These are phyloP conservation scores for Pisolithus thermaeus DNA, from an alignment of 1,284 basidiomycete genomes.

Conservation along the genomic window DNA sequence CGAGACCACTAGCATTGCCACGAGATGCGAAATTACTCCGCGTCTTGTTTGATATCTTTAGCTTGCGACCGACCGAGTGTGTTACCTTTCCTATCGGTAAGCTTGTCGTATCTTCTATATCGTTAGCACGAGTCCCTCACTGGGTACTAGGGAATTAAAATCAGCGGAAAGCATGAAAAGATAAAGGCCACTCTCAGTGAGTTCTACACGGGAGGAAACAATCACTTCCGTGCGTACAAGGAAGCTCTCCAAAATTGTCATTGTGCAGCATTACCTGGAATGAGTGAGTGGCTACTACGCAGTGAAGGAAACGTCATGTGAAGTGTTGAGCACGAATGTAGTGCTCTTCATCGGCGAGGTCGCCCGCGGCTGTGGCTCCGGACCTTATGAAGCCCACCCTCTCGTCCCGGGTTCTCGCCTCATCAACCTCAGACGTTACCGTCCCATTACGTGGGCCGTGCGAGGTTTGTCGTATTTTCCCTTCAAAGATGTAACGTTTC, in stretches of 20 bases:
- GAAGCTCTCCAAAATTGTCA: constrained; percentile 27
- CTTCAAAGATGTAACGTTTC: neutral
- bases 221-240: constrained; percentile 32
- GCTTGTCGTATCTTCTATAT: neutral
- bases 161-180: constrained; percentile 20
- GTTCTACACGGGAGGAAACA: constrained; percentile 31
- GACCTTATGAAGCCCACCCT: constrained; percentile 23
- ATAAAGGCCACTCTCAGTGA: constrained; percentile 17
- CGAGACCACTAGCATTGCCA: constrained; percentile 34
- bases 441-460: constrained; percentile 31
- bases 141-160: constrained; percentile 15
- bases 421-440: constrained; percentile 30
- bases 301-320: neutral
- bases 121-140: neutral
- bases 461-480: constrained; percentile 18
- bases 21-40: constrained; percentile 38
- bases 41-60: constrained; percentile 33
- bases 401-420: constrained; percentile 19
- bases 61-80: constrained; percentile 31
- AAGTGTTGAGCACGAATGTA: constrained; percentile 8
- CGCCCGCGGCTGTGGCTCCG: constrained; percentile 29
- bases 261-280: constrained; percentile 31
- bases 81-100: constrained; percentile 26
- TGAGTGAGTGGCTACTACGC: constrained; percentile 16
- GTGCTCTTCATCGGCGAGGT: constrained; percentile 31